Conservation (phyloP, 208 protist species). For the Wallacemonas rigidus region DNA sequence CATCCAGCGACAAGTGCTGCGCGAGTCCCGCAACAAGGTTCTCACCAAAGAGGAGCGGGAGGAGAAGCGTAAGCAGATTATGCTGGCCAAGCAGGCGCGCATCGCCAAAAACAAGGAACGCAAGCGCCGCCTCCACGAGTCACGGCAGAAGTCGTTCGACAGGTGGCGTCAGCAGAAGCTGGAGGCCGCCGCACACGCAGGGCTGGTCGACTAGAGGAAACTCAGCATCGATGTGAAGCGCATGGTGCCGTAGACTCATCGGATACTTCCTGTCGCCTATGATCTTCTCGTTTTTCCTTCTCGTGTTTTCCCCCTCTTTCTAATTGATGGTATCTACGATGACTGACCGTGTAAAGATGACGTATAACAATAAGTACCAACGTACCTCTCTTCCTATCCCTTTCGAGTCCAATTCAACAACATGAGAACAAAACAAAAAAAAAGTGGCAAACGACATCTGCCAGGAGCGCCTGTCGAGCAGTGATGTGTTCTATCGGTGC, state of each 20-base stretch:
- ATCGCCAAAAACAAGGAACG: conserved; percentile 87
- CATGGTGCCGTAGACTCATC: no score
- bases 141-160: conserved; percentile 73
- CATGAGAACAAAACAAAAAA: neutral
- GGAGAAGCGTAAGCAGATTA: conserved; percentile 75
- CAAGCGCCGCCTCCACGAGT: conserved; percentile 74
- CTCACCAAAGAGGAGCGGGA: conserved; percentile 87
- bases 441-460: neutral
- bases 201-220: conserved; percentile 16
- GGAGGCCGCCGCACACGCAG: conserved; percentile 19
- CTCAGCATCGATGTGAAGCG: no score
- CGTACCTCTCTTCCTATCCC: conserved; percentile 6
- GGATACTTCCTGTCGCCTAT: no score
- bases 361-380: conserved; percentile 14
- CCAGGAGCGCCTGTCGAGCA: neutral
- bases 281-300: no score
- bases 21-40: conserved; percentile 29
- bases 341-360: neutral
- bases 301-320: no score
- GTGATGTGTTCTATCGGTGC: no score
- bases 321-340: neutral
- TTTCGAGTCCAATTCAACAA: neutral
- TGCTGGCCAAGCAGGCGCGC: conserved; percentile 86
- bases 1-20: conserved; percentile 74
- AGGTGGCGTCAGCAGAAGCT: conserved; percentile 84